Evolutionary conservation across 495 filamentous ascomycete species (phyloP), one percentile per base, ranked within the genome.

Genomic region (Amorphotheca resinae): DNA sequence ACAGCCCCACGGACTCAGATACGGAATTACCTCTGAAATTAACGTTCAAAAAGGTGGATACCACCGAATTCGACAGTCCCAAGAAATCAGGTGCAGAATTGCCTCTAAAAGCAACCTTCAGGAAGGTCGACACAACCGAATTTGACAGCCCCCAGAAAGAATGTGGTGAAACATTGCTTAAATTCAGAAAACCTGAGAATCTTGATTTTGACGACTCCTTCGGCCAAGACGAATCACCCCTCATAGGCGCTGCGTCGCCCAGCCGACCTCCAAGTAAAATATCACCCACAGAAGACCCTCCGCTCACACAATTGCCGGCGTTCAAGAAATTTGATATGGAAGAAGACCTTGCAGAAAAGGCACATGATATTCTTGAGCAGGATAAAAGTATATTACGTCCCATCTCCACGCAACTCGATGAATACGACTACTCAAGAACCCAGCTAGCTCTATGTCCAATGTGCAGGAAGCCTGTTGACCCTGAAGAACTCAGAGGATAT

Each of bases 381-480:
- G 11, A 28, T 26, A 14, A n/a, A 12, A 16, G 26, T 25, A n/a
- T 23, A 9, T 14, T 28, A 7, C 21, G 4, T 16, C 7, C 23
- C 22, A 22, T 23, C 18, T 12, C 34, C 9, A 18, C 6, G 14
- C 34, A 2, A 18, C 20, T 37, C 11, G 38, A 40, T 22, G 20
- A 40, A 6, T 47, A 50, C 8, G 51, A 52, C 36, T 38, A 52
- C 21, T 48, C 44, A 16, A 38, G 48, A 51, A 35, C 48, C 30
- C 20, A 34, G 8, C 44, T 37, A 7, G 41, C 50, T 41, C 34
- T 44, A 15, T 87, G 83, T 55, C 81, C 82, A n/a, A 71, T 83
- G 65, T 88, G 83, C 57, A 68, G 71, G 33, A 62, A 72, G 38
- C 54, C 62, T 16, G 77, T 87, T 18, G 73, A 80, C 18, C 49